Evolutionary conservation across 208 protist species (phyloP).

Genomic region (Trypanosoma mega): DNA sequence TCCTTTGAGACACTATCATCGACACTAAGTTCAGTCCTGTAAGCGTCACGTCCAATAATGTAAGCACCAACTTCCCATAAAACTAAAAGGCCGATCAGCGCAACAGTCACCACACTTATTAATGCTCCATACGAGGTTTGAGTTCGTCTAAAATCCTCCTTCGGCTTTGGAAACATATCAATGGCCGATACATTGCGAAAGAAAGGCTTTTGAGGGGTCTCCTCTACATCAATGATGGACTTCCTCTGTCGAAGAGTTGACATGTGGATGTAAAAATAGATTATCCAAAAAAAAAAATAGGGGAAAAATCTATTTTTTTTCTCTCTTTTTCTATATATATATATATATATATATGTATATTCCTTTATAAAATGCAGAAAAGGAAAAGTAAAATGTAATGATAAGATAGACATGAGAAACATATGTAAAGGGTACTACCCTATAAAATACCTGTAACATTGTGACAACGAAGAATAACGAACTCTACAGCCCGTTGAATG

Average conservation of each 20-base stretch:
- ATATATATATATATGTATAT: conserved; percentile 8
- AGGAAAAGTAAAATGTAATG: conserved; percentile 2
- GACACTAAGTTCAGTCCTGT: conserved; percentile 60
- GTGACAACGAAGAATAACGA: not conserved
- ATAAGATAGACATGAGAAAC: conserved; percentile 3
- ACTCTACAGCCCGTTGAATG: too few relatives aligned
- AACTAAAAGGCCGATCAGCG: conserved; percentile 46
- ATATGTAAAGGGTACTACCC: not conserved
- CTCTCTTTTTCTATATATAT: too few relatives aligned
- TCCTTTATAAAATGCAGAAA: conserved; percentile 4
- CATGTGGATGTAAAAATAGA: conserved; percentile 9
- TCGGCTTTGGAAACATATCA: conserved; percentile 65
- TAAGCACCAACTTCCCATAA: conserved; percentile 56
- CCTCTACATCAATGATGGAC: conserved; percentile 9
- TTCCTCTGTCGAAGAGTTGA: conserved; percentile 28
- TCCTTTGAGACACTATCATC: conserved; percentile 43
- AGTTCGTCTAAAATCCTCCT: conserved; percentile 55
- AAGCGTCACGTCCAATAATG: conserved; percentile 48
- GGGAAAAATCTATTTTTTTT: too few relatives aligned
- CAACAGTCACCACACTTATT: conserved; percentile 45
- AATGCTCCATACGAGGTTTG: conserved; percentile 51
- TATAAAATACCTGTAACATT: not conserved
- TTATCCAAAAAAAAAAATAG: conserved; percentile 8
- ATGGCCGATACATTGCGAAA: conserved; percentile 37
- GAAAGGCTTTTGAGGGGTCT: conserved; percentile 16